Base-by-base conservation (phyloP, 371 early-diverging fungal genomes). In the Mucor circinelloides region DNA sequence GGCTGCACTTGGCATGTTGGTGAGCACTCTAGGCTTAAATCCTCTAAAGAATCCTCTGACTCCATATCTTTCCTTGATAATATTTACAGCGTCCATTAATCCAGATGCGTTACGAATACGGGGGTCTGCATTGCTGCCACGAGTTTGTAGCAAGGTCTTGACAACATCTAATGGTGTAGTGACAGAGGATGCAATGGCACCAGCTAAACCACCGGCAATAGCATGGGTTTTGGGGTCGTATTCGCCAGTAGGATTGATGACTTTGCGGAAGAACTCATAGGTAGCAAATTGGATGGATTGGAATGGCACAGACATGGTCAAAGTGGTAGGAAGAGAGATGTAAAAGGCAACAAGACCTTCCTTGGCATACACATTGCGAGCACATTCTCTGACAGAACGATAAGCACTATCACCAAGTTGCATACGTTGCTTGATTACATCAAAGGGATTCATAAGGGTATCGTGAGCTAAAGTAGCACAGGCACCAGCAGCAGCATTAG, bases 381-480 rank as follows among this genome's bases (percentile, higher is more conserved):
- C 92, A 67, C 95, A 94, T 30, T 89, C 85, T 28, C 84, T 13
- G 12, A 94, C 87, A 60, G 74, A 86, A 15, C 80, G 75, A 69
- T 92, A 88, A 7, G 75, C 73, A 2, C 87, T 82, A 34, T 87
- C 87, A 48, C 88, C 86, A 19, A 94, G 75, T 76, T 97, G 97
- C 96, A 96, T 95, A 30, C 97, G 87, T 77, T 97, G 97, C 75
- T 97, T 97, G 63, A 96, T 79, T 10, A 96, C 90, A 84, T 96
- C 96, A 75, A 95, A 96, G 17, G 96, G 97, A 70, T 92, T 97
- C 93, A 94, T 93, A 59, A 96, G 74, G 2, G 91, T 89, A 70
- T 97, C 97, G 73, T 89, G 86, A 6, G 89, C 85, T 38, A 94
- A 80, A 9, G 96, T 95, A 6, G 96, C 95, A 70, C 89, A 88